Base-by-base conservation (phyloP, 2,329 filamentous ascomycete species). In the Beauveria sp. region DNA sequence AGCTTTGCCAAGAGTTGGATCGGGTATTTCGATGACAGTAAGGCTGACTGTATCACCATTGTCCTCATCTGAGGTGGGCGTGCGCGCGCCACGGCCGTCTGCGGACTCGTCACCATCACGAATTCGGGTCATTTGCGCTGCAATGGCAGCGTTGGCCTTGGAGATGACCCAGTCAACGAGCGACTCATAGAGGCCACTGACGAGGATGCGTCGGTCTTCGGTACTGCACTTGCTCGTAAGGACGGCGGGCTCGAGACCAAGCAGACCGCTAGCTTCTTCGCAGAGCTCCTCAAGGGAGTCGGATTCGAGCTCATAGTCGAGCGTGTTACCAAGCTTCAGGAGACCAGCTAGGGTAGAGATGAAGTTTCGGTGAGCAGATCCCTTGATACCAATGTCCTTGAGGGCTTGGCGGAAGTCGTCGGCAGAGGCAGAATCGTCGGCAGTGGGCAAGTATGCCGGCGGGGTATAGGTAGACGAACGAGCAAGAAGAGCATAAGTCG, bases 351-450 rank as follows among this genome's bases (percentile, higher is more conserved):
- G 81, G 0, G 88, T 88, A 0, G 92, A 95, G 57, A 99, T 88
- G 62, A 99, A 82, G 69, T 90, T 89, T 61, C 92, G 85, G 66
- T 96, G 87, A 28, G 87, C 80, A 12, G 89, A 83, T 7, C 95
- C 95, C 73, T 95, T 97, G 75, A 99, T 96, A 20, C 95, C 95
- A 68, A 99, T 93, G 2, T 90, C 86, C 73, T 96, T 96, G 28
- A 99, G 78, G 9, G 91, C 89, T 40, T 87, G 80, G 55, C 93
- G 86, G 74, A 97, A 96, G 72, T 99, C 95, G 71, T 99, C 95
- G 8, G 93, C 95, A 1, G 93, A 86, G 1, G 95, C 95, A 7
- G 87, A 88, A 76, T 99, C 95, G 68, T 99, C 95, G 42, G 91
- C 93, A 0, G 93, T 93, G 1, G 93, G 92, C 1, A 98, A 84